Conservation (phyloP, 1,284 basidiomycete species). For the Leccinum subspadiceum region DNA sequence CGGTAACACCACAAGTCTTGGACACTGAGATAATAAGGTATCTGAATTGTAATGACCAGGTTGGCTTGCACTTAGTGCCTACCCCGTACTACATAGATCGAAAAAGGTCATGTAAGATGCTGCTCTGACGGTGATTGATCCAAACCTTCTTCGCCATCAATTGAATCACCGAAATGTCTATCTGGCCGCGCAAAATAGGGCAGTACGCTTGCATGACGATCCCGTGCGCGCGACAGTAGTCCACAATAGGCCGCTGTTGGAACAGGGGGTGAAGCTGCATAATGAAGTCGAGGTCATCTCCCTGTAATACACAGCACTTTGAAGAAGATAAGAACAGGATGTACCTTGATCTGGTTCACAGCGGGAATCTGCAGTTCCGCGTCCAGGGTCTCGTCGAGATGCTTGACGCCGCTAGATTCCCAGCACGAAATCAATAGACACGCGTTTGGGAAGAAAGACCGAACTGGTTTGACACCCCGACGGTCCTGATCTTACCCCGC, state of each 20-base stretch:
- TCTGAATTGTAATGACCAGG: too few species aligned
- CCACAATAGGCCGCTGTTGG: constrained; percentile 77
- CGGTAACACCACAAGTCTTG: too few species aligned
- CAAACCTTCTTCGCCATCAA: constrained; percentile 57
- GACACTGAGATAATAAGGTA: too few species aligned
- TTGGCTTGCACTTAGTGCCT: too few species aligned
- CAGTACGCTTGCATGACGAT: constrained; percentile 81
- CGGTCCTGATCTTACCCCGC: constrained; percentile 66
- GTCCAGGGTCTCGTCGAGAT: constrained; percentile 71
- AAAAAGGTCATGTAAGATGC: background rate
- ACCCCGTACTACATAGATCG: constrained; percentile 32
- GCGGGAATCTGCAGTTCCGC: constrained; percentile 64
- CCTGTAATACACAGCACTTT: background rate
- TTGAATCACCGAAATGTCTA: constrained; percentile 54
- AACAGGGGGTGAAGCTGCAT: constrained; percentile 78
- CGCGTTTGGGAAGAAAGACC: constrained; percentile 19
- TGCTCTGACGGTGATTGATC: background rate
- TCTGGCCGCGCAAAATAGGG: constrained; percentile 62
- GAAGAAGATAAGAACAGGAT: constrained; percentile 9
- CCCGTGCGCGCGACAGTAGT: constrained; percentile 65
- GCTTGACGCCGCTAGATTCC: constrained; percentile 59
- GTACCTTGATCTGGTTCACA: constrained; percentile 84
- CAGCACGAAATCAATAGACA: background rate
- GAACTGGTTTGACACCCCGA: constrained; percentile 77
- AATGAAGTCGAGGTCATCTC: constrained; percentile 3